Conservation (phyloP, 305 asterid species). For the Withania somnifera region DNA sequence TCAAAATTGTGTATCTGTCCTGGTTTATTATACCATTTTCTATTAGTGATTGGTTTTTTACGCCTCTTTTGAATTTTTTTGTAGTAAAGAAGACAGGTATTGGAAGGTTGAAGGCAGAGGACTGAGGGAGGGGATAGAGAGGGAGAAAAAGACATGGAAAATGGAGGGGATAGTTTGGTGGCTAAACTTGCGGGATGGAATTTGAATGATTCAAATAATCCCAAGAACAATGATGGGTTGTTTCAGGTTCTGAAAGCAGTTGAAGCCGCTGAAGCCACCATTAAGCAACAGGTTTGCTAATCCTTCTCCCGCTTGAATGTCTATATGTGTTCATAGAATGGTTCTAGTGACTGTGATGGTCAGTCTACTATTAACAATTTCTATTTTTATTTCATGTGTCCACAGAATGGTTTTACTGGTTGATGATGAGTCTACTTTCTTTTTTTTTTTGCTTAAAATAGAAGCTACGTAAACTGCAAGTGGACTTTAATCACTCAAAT, state of each 20-base stretch:
- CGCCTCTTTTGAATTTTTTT: not conserved
- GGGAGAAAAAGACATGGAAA: constrained; percentile 38
- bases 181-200: constrained; percentile 42
- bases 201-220: constrained; percentile 40
- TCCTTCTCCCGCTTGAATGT: not conserved
- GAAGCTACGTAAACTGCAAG: not conserved
- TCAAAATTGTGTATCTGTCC: not conserved
- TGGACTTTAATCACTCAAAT: not conserved
- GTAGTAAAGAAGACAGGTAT: not conserved
- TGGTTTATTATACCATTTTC: not conserved
- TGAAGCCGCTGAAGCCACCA: constrained; percentile 91
- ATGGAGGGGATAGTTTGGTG: constrained; percentile 48
- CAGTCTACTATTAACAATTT: not conserved
- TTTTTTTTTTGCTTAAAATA: not conserved
- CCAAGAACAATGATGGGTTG: constrained; percentile 46
- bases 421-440: not conserved
- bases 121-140: not conserved
- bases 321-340: not conserved
- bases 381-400: not conserved
- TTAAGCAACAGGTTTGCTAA: constrained; percentile 70
- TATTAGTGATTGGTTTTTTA: not conserved
- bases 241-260: constrained; percentile 96
- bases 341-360: not conserved
- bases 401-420: not conserved
- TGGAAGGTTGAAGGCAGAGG: not conserved